phyloP scores from a whole-genome alignment of 2,329 filamentous ascomycete species.

The Fusarium veterinarium region DNA sequence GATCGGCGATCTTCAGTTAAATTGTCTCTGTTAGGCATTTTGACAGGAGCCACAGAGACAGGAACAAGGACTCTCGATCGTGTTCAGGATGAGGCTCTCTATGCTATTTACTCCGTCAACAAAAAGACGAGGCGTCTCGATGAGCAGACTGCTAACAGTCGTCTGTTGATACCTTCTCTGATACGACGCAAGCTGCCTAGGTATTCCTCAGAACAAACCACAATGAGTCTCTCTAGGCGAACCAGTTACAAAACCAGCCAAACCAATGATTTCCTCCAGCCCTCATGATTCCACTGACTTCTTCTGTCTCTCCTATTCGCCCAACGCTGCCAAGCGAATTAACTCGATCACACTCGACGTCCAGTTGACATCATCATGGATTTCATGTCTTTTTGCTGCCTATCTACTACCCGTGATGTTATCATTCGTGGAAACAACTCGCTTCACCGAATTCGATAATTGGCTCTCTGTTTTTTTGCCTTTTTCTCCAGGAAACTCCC shows the following conservation, averaged over 20 bases:
- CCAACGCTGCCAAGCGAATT: slow-evolving; percentile 26
- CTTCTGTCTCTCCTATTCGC: slow-evolving; percentile 36
- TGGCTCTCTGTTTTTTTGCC: slow-evolving; percentile 1
- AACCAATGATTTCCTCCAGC: slow-evolving; percentile 6
- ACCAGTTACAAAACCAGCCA: slow-evolving; percentile 5
- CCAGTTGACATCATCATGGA: slow-evolving; percentile 44
- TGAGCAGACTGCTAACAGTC: slow-evolving; percentile 1
- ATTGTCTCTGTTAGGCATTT: slow-evolving; percentile 16
- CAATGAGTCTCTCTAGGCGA: not conserved
- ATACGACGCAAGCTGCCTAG: not conserved
- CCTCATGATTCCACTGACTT: slow-evolving; percentile 29
- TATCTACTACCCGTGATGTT: slow-evolving; percentile 8
- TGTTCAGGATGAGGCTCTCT: slow-evolving; percentile 13
- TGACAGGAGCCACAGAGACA: slow-evolving; percentile 17
- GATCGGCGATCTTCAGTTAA: slow-evolving; percentile 39
- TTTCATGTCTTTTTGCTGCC: slow-evolving; percentile 9
- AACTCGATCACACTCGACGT: slow-evolving; percentile 27
- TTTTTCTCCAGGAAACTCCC: slow-evolving; percentile 1
- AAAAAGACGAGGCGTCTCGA: slow-evolving; percentile 21
- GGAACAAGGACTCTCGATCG: slow-evolving; percentile 2
- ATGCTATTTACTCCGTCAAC: slow-evolving; percentile 11
- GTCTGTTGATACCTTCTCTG: not conserved
- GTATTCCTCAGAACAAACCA: not conserved
- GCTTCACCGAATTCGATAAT: slow-evolving; percentile 23
- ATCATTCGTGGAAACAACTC: slow-evolving; percentile 29